Base-by-base conservation (phyloP, 1,284 basidiomycete genomes). In the Trichosporon sp. region DNA sequence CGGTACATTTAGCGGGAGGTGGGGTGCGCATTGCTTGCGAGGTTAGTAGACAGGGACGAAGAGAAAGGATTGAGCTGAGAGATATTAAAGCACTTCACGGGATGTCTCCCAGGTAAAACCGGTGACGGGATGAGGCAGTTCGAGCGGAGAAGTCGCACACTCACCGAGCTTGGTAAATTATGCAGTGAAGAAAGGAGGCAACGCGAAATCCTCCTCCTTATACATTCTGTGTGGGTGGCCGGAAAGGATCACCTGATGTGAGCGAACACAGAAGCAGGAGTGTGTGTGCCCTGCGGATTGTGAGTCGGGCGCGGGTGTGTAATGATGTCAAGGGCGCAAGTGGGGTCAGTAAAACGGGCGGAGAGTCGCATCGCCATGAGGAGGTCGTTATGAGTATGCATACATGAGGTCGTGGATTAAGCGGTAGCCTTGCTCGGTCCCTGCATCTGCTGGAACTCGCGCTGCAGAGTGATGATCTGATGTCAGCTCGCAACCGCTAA, bases 381-480 rank as follows among this genome's bases (percentile, higher is more conserved):
- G 32, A 44, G 25, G 58, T 59, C 27, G 23, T 40, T 44, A 54
- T 36, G 34, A 37, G 56, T 57, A 64, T 64, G 63, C 58, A 60
- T 64, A 36, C 25, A 58, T 56, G 40, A 16, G n/a, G n/a, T 34
- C 56, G 56, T 34, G 19, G 34, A 58, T 58, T 59, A 59, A 31
- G 58, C 59, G 33, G 29, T 19, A 34, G 66, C 63, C 58, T 62
- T 59, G 64, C 68, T 69, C 11, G 73, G 72, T 7, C 62, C 68
- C 67, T 77, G 74, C 59, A 79, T 64, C 49, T 69, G 61, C 62
- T 77, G 72, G 64, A 79, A 77, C 66, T 79, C 74, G 63, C 77
- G 76, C 64, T 79, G 76, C 31, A 79, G 67, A 1, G 64, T 57
- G 36, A 79, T 77, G 69, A 79, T 74, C 77, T 78, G 62, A 11